These are phyloP conservation scores for Scortechinia acanthostroma DNA, from an alignment of 2,329 filamentous ascomycete genomes.

Conservation along the genomic window DNA sequence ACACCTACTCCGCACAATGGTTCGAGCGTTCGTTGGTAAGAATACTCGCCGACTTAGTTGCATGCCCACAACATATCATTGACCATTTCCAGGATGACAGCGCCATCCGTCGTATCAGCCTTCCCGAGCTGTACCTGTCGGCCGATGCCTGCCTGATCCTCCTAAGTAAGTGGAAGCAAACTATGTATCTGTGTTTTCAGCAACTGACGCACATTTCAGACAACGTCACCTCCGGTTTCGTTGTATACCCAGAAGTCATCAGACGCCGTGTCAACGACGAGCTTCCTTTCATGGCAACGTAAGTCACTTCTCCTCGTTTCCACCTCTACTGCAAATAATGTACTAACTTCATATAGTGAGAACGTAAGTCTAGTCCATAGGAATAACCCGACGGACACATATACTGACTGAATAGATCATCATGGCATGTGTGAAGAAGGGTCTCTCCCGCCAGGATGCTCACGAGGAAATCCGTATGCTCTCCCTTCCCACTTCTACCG, in stretches of 20 bases:
- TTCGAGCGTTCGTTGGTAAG: constrained; percentile 47
- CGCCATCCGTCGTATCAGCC: constrained; percentile 42
- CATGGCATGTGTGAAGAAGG: constrained; percentile 57
- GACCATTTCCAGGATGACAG: constrained; percentile 37
- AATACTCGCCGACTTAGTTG: not conserved
- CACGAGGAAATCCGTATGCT: constrained; percentile 52
- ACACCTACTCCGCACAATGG: constrained; percentile 58
- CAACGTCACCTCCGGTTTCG: constrained; percentile 39
- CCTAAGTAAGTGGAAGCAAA: constrained; percentile 9
- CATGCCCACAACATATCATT: no score
- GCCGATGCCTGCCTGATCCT: not conserved
- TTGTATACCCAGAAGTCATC: constrained; percentile 57
- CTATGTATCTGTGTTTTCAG: no score
- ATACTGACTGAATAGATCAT: constrained; percentile 33
- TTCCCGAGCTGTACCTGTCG: not conserved
- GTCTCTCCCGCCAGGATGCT: constrained; percentile 53
- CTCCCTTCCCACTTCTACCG: not conserved
- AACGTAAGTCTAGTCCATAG: not conserved
- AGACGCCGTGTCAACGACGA: constrained; percentile 49
- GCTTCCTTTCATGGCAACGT: constrained; percentile 64
- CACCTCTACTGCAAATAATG: not conserved
- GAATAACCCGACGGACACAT: not conserved
- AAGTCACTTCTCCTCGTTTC: constrained; percentile 12
- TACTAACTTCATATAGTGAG: constrained; percentile 1
- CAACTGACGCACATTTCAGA: constrained; percentile 38